Base-by-base conservation (phyloP, 768 basidiomycete species). In the Lepiota brunneoincarnata region DNA sequence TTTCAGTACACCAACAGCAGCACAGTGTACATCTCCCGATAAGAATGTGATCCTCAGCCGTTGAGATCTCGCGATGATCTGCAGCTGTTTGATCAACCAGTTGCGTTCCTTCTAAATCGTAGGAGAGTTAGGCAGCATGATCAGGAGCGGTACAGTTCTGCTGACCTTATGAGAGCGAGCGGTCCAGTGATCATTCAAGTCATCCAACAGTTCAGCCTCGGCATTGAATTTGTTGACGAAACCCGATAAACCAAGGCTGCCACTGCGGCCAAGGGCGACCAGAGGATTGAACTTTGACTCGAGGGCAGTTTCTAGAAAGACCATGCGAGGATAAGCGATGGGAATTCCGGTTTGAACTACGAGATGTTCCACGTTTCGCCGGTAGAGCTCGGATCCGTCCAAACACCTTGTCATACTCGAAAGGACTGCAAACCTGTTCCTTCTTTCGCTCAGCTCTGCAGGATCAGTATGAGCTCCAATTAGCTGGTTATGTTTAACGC, bases 111-210 rank as follows among this genome's bases (percentile, higher is more conserved):
- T 78, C 88, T 97, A 71, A 55, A 54, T 3, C 59, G 7, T 42
- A 56, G 14, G 50, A 51, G 17, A 41, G 28, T 28, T 39, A 34
- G 59, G 37, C 17, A 2, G 51, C n/a, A 20, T 44, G 15, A 28
- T 39, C n/a, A 40, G 20, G 12, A 26, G 6, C 43, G 20, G 2
- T 20, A 18, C 11, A 18, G n/a, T 4, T 44, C 42, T 14, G 46
- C 63, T 21, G 58, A 87, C 90, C 75, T 92, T 92, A 66, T 93
- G 91, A 3, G 66, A 64, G 51, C 84, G 84, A 26, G 91, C 82
- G 4, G 93, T 95, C 93, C 93, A 95, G 62, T 95, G 93, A 64
- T 96, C 93, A 59, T 93, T 93, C 69, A 95, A 73, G 71, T 99
- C 96, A 69, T 98, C 96, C 51, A 98, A 77, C 24, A 99, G 72